Evolutionary conservation across 1,284 basidiomycete species (phyloP).

Genomic region (Xerocomus nothofagi): DNA sequence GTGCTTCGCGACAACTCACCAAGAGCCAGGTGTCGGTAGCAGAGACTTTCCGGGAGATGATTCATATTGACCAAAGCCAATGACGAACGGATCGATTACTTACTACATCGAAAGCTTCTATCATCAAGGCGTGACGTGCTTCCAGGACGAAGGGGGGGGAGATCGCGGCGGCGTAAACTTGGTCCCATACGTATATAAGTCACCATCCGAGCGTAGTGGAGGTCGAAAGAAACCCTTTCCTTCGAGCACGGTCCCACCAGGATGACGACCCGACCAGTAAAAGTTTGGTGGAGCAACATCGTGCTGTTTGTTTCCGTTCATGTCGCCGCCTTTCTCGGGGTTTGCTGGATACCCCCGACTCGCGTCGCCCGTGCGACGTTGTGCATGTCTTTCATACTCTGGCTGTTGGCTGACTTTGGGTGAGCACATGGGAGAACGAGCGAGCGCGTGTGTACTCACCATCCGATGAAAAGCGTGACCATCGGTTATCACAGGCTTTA

Average conservation of each 20-base stretch:
- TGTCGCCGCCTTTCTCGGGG: constrained; percentile 1
- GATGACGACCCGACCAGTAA: constrained; percentile 1
- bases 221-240: not conserved
- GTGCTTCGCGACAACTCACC: not conserved
- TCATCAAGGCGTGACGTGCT: not conserved
- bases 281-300: constrained; percentile 9
- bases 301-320: constrained; percentile 3
- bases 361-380: constrained; percentile 1
- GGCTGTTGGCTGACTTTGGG: constrained; percentile 9
- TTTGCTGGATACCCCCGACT: constrained; percentile 7
- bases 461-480: constrained; percentile 2
- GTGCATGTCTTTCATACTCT: constrained; percentile 7
- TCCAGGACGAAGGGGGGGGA: not conserved
- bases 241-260: not conserved
- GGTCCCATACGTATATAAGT: not conserved
- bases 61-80: not conserved
- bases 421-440: not conserved
- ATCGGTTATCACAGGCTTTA: constrained; percentile 12
- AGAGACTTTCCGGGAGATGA: not conserved
- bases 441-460: not conserved
- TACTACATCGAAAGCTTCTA: constrained; percentile 2
- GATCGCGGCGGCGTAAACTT: not conserved
- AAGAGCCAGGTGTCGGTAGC: not conserved
- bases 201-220: not conserved
- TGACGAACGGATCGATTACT: not conserved